Base-by-base conservation (phyloP, 2,329 filamentous ascomycete genomes). In the Cytospora piceae region DNA sequence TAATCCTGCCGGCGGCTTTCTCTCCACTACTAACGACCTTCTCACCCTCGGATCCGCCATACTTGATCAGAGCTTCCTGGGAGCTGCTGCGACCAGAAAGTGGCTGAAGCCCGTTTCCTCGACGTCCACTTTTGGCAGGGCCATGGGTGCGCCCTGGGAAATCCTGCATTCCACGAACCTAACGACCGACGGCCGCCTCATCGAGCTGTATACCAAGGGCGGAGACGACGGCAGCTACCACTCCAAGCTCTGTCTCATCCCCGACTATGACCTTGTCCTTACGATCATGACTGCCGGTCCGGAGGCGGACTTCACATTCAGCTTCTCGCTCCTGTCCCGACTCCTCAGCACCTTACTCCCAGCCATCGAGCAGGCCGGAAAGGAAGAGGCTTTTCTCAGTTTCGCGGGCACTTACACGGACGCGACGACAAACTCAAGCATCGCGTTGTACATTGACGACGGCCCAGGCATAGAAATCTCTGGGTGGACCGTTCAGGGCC, bases 121-220 rank as follows among this genome's bases (percentile, higher is more conserved):
- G 1, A 72, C 71, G n/a, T 77, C 75, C 3, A 72, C 73, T 0
- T 52, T 71, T 0, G 72, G 73, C 11, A 37, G 73, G 0, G 63
- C 68, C 46, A 67, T 78, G n/a, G 77, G 77, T 24, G 74, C 72
- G 3, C 75, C 74, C 2, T 77, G 75, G 75, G 75, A 77, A 59
- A 76, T 77, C 59, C 63, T 71, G 11, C 74, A 75, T 34, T 74
- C 75, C 7, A 70, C 69, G 8, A 76, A 70, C 2, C 70, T 73
- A 51, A 77, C 77, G 6, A 68, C 72, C 0, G 77, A 79, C 65
- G 74, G 76, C 31, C 77, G 79, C 4, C 69, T 80, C 0, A 71
- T 83, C 17, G 81, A 84, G 31, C 61, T 84, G 2, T 83, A 82
- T 71, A 78, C 79, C 29, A 85, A 84, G 70, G 73, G 70, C 2